Evolutionary conservation across 352 stramenopile species (phyloP).

Genomic region (Pelagophyceae sp.): DNA sequence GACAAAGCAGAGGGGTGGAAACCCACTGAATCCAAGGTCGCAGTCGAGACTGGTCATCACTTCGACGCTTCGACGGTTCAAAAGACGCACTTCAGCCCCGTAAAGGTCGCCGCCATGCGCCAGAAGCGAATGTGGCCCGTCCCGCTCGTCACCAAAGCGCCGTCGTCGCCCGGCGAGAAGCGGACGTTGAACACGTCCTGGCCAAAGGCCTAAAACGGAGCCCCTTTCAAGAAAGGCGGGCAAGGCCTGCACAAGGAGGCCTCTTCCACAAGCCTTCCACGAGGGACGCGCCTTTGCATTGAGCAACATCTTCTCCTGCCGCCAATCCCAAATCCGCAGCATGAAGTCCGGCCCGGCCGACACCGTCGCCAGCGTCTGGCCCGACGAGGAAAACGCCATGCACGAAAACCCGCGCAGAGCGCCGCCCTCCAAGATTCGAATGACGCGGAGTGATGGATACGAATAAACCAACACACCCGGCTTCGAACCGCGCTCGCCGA

Average conservation of each 20-base stretch:
- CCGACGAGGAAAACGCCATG: slow-evolving; percentile 53
- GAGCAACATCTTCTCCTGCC: slow-evolving; percentile 69
- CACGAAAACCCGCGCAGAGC: slow-evolving; percentile 61
- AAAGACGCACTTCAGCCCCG: slow-evolving; percentile 87
- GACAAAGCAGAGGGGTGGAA: too few relatives aligned
- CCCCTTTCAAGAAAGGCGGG: too few relatives aligned
- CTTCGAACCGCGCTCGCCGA: background rate
- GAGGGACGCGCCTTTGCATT: slow-evolving; percentile 56
- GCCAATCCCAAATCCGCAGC: slow-evolving; percentile 84
- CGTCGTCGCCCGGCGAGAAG: slow-evolving; percentile 72
- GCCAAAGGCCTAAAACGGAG: slow-evolving; percentile 61
- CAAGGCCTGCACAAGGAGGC: background rate
- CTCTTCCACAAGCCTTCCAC: background rate
- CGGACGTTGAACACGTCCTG: slow-evolving; percentile 82
- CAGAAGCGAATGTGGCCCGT: slow-evolving; percentile 87
- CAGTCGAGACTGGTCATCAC: too few relatives aligned
- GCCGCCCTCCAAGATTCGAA: slow-evolving; percentile 39
- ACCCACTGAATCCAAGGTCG: too few relatives aligned
- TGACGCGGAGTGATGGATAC: background rate
- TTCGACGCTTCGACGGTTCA: too few relatives aligned
- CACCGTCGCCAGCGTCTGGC: slow-evolving; percentile 74
- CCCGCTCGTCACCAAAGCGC: slow-evolving; percentile 76
- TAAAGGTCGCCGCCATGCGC: slow-evolving; percentile 91
- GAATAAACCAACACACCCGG: background rate
- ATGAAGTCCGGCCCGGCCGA: slow-evolving; percentile 71